A percentile compares a stretch with the other conserved stretches of the same genome.
These are phyloP conservation scores for Entomortierella lignicola DNA, from an alignment of 192 early-diverging fungal genomes.

Conservation along the genomic window DNA sequence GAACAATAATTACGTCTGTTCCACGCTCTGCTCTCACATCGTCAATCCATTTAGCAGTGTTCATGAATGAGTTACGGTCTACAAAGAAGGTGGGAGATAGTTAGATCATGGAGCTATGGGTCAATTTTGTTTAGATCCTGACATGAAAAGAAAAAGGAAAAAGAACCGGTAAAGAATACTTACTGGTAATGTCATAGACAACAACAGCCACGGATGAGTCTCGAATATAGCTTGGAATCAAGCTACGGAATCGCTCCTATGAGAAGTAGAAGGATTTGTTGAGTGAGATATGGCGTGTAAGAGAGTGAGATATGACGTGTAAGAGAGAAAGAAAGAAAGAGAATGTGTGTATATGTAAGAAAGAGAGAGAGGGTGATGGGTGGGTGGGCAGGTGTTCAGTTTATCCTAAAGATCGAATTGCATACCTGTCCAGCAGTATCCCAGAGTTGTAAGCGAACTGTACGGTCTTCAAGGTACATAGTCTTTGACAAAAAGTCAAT, in stretches of 20 bases:
- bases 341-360: too few relatives aligned
- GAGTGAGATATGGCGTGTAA: too few relatives aligned
- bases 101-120: not conserved
- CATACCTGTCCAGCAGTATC: slow-evolving; percentile 96
- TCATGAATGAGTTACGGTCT: slow-evolving; percentile 96
- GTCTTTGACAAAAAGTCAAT: slow-evolving; percentile 99
- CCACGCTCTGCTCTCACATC: slow-evolving; percentile 99
- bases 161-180: slow-evolving; percentile 31
- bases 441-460: slow-evolving; percentile 98
- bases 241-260: slow-evolving; percentile 94
- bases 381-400: too few relatives aligned
- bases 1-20: slow-evolving; percentile 96
- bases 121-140: too few relatives aligned
- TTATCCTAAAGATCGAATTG: not conserved
- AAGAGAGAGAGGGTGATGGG: too few relatives aligned
- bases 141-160: too few relatives aligned
- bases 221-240: slow-evolving; percentile 98
- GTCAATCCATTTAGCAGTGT: slow-evolving; percentile 99
- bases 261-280: not conserved
- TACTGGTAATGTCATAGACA: slow-evolving; percentile 97
- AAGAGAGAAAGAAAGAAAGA: too few relatives aligned
- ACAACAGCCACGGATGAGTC: slow-evolving; percentile 98
- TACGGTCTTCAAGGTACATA: slow-evolving; percentile 98
- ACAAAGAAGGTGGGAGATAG: not conserved
- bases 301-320: too few relatives aligned